Evolutionary conservation across 805 yeast species (phyloP), one percentile per base, ranked within the genome.

Genomic region (Yarrowia bubula): DNA sequence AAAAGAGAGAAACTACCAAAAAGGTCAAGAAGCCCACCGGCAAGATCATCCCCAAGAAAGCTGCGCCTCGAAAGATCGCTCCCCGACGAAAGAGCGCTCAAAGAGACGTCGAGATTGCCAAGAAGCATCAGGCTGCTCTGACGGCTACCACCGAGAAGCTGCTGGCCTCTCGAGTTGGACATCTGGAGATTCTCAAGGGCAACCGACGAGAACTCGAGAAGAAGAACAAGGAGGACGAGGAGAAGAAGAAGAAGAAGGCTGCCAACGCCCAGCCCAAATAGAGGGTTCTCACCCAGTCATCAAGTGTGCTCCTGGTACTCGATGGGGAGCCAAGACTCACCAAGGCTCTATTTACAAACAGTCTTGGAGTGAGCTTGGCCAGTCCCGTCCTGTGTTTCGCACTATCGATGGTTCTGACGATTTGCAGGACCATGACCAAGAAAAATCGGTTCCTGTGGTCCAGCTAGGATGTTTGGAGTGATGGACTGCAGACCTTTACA

Each of bases 111-210:
- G 84, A 84, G 70, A 77, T 88, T 66, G 78, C 81, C 60, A 87
- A 86, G 74, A 79, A 81, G 44, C 89, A 84, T 72, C 75, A 80
- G 43, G 81, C 84, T 3, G 83, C 80, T 70, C 84, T 79, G 74
- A 80, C 77, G 57, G 73, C 84, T 3, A 80, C 84, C 46, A 93
- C 98, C 3, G 99, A 93, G 77, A 91, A 85, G 77, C 80, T 91
- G 66, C 85, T 93, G 70, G 87, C 98, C 1, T 82, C 96, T 65
- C 83, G 93, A 74, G 98, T 93, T 8, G 99, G 99, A 31, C 98
- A 93, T 75, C 81, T 93, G 71, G 99, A 93, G 77, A 75, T 93
- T 43, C 79, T 93, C 69, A 92, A 90, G 75, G 99, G 99, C 14
- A 86, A 95, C 8, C 86, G 98, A 79, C 85, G 96, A 77, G 85